Evolutionary conservation across 1,284 basidiomycete species (phyloP), one percentile per base, ranked within the genome.

Genomic region (Lentinula novae-zelandiae): DNA sequence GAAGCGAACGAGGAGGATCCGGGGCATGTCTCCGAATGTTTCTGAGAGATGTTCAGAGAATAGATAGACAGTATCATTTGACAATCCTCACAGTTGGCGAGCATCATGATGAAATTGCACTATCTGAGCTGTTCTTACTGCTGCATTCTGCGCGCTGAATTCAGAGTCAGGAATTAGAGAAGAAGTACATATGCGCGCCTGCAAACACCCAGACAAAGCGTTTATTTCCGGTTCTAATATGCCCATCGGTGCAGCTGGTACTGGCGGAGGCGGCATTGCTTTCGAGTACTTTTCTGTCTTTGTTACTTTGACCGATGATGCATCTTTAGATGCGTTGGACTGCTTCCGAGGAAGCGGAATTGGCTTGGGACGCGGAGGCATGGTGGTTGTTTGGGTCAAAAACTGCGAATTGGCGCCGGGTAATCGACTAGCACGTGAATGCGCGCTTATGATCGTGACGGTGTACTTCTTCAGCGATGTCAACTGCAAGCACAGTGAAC

Each of bases 51-150:
- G n/a, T 42, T 46, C 15, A 31, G 15, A 7, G 51, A 31, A 42
- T 38, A 44, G 46, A n/a, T 4, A 13, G 39, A 53, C 2, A 20
- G 15, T 52, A 36, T 6, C 34, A 36, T 42, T 46, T 53, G 12
- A 22, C 33, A 17, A 20, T 9, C 17, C 84, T 64, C 68, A 90
- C 89, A 90, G 75, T 74, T 78, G 82, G 61, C 76, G 78, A 49
- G 82, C 75, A 66, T 90, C 85, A 0, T 80, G 77, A 68, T 89
- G 85, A 67, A 90, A 91, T 7, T 76, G 75, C 67, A 88, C 87
- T 39, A 91, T 77, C 65, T 90, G 83, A 7, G 82, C 87, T 0
- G 86, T 85, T 70, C 84, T 89, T 5, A 89, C 74, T 7, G 83
- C 79, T n/a, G 84, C 81, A 66, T 83, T 84, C 87, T 90, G 49